These are phyloP conservation scores for Trypanosoma theileri DNA, from an alignment of 208 protist genomes.

Conservation along the genomic window DNA sequence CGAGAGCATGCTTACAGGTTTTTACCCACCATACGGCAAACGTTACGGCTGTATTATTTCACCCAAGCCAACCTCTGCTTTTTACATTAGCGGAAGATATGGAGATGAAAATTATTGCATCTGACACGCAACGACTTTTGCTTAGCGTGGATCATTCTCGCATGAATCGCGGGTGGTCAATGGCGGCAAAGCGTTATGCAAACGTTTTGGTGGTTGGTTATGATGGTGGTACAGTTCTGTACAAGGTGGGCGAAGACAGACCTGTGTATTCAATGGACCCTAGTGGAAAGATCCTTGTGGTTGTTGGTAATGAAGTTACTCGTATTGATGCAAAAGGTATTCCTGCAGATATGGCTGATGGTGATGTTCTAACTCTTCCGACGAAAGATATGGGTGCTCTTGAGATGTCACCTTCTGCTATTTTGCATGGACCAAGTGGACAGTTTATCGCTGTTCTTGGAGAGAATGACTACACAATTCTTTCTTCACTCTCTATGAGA, in stretches of 20 bases:
- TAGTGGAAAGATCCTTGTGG: slow-evolving; percentile 95
- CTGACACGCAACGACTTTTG: slow-evolving; percentile 95
- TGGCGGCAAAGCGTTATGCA: slow-evolving; percentile 69
- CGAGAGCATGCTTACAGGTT: slow-evolving; percentile 95
- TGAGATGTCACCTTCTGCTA: slow-evolving; percentile 90
- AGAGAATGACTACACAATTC: slow-evolving; percentile 98
- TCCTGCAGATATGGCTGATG: slow-evolving; percentile 47
- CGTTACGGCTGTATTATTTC: slow-evolving; percentile 95
- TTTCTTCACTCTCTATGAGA: slow-evolving; percentile 95
- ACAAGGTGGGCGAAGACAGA: slow-evolving; percentile 94
- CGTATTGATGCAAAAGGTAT: slow-evolving; percentile 86
- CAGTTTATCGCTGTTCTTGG: slow-evolving; percentile 95
- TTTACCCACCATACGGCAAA: slow-evolving; percentile 97
- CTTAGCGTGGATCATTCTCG: slow-evolving; percentile 94
- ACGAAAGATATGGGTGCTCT: slow-evolving; percentile 96
- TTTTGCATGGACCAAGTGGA: slow-evolving; percentile 95
- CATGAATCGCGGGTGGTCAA: slow-evolving; percentile 94
- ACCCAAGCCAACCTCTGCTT: slow-evolving; percentile 97
- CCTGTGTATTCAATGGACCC: slow-evolving; percentile 97
- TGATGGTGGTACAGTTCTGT: slow-evolving; percentile 84
- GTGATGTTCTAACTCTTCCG: slow-evolving; percentile 61
- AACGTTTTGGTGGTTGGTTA: slow-evolving; percentile 93
- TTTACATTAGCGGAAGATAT: slow-evolving; percentile 96
- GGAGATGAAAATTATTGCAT: slow-evolving; percentile 93
- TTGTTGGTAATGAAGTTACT: slow-evolving; percentile 95